These are phyloP conservation scores for Penicillium ucsense DNA, from an alignment of 495 filamentous ascomycete species.

Conservation along the genomic window DNA sequence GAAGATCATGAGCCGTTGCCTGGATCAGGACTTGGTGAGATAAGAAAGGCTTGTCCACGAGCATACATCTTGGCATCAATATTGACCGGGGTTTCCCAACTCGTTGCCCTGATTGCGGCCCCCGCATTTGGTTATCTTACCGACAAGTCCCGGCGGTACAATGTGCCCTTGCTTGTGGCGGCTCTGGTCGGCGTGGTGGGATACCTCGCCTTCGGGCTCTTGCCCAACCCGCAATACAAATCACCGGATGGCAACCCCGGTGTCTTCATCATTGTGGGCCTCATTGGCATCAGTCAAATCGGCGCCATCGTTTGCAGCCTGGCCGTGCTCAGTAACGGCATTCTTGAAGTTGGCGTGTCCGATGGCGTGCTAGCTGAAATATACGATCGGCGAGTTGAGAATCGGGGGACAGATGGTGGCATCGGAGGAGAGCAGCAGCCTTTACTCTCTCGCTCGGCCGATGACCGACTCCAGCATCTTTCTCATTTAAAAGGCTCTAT, in stretches of 20 bases:
- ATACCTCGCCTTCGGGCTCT: conserved; percentile 60
- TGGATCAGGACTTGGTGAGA: conserved; percentile 43
- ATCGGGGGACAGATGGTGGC: conserved; percentile 6
- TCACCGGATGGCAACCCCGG: conserved; percentile 45
- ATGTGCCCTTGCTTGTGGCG: conserved; percentile 63
- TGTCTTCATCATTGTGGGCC: conserved; percentile 65
- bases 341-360: conserved; percentile 40
- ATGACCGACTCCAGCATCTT: conserved; percentile 19
- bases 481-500: conserved; percentile 79
- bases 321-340: conserved; percentile 69
- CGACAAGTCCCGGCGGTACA: conserved; percentile 48
- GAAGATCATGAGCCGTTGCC: conserved; percentile 44
- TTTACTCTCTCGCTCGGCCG: conserved; percentile 15
- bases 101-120: conserved; percentile 73
- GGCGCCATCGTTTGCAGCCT: conserved; percentile 91
- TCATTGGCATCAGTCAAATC: conserved; percentile 86
- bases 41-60: conserved; percentile 69
- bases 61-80: conserved; percentile 81
- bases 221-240: conserved; percentile 61
- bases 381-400: conserved; percentile 18
- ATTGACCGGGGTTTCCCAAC: conserved; percentile 78
- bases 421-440: conserved; percentile 25
- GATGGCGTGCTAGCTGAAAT: conserved; percentile 25
- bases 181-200: conserved; percentile 63
- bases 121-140: conserved; percentile 79